phyloP scores from a whole-genome alignment of 768 basidiomycete species.

The Auriscalpium vulgare region DNA sequence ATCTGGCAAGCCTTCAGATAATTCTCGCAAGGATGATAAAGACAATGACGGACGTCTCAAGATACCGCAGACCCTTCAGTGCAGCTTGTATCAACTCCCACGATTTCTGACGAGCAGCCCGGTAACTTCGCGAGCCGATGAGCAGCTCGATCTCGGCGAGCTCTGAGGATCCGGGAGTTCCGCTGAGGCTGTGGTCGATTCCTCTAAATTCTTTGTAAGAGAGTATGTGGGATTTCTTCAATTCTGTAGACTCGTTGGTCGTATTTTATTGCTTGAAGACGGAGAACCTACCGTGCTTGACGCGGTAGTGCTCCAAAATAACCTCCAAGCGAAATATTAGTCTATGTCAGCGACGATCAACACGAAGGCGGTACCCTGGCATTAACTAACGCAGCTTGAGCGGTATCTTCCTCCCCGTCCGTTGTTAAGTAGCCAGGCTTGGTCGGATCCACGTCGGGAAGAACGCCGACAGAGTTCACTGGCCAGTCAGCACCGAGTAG shows the following conservation, averaged over 20 bases:
- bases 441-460: constrained; percentile 65
- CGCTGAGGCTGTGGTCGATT: constrained; percentile 31
- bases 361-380: constrained; percentile 35
- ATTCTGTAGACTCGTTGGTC: constrained; percentile 31
- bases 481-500: constrained; percentile 71
- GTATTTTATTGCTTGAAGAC: not conserved
- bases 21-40: not conserved
- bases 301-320: constrained; percentile 66
- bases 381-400: constrained; percentile 53
- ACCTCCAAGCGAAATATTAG: constrained; percentile 29
- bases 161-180: constrained; percentile 26
- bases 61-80: constrained; percentile 61
- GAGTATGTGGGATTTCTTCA: constrained; percentile 50
- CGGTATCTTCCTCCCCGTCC: constrained; percentile 41
- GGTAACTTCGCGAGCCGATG: constrained; percentile 37
- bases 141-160: constrained; percentile 37
- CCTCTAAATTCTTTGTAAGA: constrained; percentile 55
- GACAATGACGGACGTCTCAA: constrained; percentile 47
- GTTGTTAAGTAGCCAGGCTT: constrained; percentile 50
- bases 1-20: constrained; percentile 30
- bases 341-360: not conserved
- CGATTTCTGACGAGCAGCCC: constrained; percentile 41
- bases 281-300: constrained; percentile 57
- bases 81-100: constrained; percentile 42
- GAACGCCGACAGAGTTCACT: constrained; percentile 73